Evolutionary conservation across 768 basidiomycete genomes (phyloP).

Genomic region (Boletus bicolor): DNA sequence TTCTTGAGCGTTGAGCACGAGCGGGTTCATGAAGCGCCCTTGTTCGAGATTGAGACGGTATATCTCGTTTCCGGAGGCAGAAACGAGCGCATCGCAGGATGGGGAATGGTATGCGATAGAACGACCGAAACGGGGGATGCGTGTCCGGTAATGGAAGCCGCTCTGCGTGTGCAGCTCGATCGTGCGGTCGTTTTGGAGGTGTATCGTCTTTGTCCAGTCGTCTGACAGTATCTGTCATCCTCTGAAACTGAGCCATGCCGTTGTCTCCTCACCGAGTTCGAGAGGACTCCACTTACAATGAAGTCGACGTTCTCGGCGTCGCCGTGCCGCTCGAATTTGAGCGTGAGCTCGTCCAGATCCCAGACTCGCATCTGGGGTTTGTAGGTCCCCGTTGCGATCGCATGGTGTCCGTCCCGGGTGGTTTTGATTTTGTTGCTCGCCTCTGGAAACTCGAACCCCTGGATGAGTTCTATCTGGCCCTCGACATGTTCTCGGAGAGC

Average conservation of each 20-base stretch:
- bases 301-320: slow-evolving; percentile 99
- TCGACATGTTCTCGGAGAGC: slow-evolving; percentile 70
- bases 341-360: slow-evolving; percentile 88
- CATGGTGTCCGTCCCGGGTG: slow-evolving; percentile 89
- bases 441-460: slow-evolving; percentile 97
- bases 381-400: slow-evolving; percentile 93
- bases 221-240: slow-evolving; percentile 78
- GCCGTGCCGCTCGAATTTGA: slow-evolving; percentile 95
- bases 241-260: background rate
- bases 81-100: slow-evolving; percentile 85
- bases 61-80: slow-evolving; percentile 82
- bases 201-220: slow-evolving; percentile 98
- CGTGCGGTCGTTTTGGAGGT: slow-evolving; percentile 94
- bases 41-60: slow-evolving; percentile 95
- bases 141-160: slow-evolving; percentile 86
- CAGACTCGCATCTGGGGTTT: slow-evolving; percentile 97
- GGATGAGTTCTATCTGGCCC: slow-evolving; percentile 85
- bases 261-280: background rate
- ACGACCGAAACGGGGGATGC: slow-evolving; percentile 93
- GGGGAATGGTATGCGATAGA: slow-evolving; percentile 91
- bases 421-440: slow-evolving; percentile 89
- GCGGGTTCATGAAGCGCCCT: slow-evolving; percentile 86
- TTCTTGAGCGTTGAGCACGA: slow-evolving; percentile 52
- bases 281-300: slow-evolving; percentile 69
- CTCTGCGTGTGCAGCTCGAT: slow-evolving; percentile 93